Evolutionary conservation across 2,329 filamentous ascomycete species (phyloP).

Genomic region (Lasiodiplodia hormozganensis): DNA sequence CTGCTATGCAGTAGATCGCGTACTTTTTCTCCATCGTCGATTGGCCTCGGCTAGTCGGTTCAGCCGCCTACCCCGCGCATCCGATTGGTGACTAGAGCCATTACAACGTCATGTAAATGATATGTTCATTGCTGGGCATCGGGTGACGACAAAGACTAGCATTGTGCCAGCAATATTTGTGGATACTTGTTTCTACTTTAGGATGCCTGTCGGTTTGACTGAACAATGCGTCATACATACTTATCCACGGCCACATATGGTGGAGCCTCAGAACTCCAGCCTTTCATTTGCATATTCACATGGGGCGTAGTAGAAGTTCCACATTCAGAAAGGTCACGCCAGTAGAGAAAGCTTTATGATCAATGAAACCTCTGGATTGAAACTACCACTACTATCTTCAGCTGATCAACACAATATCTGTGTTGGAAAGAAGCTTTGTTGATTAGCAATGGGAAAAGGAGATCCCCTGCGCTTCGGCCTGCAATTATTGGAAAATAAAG

Average conservation of each 20-base stretch:
- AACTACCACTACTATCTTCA: neutral
- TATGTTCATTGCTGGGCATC: neutral
- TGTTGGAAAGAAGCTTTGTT: neutral
- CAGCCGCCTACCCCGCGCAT: neutral
- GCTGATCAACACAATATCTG: neutral
- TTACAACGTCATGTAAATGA: neutral
- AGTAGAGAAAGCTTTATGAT: neutral
- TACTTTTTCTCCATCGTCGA: neutral
- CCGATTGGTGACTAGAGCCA: neutral
- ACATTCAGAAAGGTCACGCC: neutral
- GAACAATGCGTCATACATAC: no score
- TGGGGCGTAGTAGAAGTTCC: neutral
- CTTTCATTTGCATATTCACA: neutral
- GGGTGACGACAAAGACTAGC: neutral
- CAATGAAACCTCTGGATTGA: neutral
- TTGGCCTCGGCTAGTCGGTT: neutral
- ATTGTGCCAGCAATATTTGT: neutral
- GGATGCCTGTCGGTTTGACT: neutral
- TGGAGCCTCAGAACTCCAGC: neutral
- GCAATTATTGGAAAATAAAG: conserved; percentile 5
- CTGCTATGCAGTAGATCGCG: neutral
- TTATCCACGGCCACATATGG: neutral
- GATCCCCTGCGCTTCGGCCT: neutral
- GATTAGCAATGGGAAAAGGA: neutral
- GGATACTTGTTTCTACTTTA: neutral